phyloP scores from a whole-genome alignment of 176 grass and related monocot species.

The Poa annua region DNA sequence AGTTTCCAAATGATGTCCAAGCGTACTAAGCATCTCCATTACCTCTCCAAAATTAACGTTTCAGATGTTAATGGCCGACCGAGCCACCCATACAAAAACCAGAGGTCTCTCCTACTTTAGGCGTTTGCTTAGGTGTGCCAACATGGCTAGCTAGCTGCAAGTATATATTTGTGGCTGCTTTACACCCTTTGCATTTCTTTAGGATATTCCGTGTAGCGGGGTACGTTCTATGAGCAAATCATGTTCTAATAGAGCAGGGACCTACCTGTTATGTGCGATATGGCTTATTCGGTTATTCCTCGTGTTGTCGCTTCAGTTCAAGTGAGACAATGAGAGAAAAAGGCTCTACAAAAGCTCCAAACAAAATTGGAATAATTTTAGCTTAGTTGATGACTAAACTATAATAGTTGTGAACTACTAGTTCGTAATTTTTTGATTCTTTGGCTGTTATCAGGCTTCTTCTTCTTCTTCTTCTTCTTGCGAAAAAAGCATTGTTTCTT shows the following conservation, averaged over 20 bases:
- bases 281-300: constrained; percentile 12
- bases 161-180: neutral
- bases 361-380: neutral
- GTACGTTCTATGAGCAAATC: constrained; percentile 24
- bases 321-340: neutral
- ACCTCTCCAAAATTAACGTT: neutral
- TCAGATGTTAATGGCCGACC: constrained; percentile 48
- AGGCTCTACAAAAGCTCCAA: neutral
- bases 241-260: constrained; percentile 7
- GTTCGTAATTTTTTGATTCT: neutral
- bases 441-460: neutral
- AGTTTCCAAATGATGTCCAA: constrained; percentile 22
- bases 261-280: constrained; percentile 1
- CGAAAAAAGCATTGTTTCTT: neutral
- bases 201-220: constrained; percentile 8
- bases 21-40: constrained; percentile 22
- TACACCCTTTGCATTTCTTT: constrained; percentile 30
- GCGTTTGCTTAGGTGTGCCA: constrained; percentile 46
- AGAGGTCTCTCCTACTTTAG: constrained; percentile 8
- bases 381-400: neutral
- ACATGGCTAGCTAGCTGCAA: constrained; percentile 40
- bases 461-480: neutral
- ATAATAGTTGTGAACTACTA: neutral
- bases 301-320: constrained; percentile 4
- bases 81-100: constrained; percentile 39